These are phyloP conservation scores for Monosporozyma servazzii DNA, from an alignment of 805 yeast species.

Conservation along the genomic window DNA sequence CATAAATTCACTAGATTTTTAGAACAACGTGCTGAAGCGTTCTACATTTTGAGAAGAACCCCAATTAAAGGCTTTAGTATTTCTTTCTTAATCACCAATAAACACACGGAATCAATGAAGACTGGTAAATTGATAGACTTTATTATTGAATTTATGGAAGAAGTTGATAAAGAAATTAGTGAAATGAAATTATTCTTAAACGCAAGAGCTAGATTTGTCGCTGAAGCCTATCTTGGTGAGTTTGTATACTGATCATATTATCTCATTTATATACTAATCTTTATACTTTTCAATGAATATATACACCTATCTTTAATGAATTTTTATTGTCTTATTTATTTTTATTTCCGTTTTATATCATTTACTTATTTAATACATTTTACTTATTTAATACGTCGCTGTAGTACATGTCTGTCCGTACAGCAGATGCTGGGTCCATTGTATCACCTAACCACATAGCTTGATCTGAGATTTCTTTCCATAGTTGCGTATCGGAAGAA, in stretches of 20 bases:
- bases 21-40: slow-evolving; percentile 92
- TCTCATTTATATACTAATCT: background rate
- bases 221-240: slow-evolving; percentile 89
- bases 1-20: slow-evolving; percentile 90
- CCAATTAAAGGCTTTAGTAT: slow-evolving; percentile 90
- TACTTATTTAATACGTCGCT: background rate
- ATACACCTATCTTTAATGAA: background rate
- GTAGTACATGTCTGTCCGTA: slow-evolving; percentile 14
- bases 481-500: slow-evolving; percentile 44
- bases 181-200: slow-evolving; percentile 95
- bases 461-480: slow-evolving; percentile 72
- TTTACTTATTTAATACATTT: background rate
- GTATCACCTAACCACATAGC: slow-evolving; percentile 61
- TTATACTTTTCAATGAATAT: background rate
- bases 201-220: slow-evolving; percentile 95
- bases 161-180: slow-evolving; percentile 95
- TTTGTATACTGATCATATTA: slow-evolving; percentile 46
- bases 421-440: slow-evolving; percentile 24
- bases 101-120: slow-evolving; percentile 91
- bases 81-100: slow-evolving; percentile 85
- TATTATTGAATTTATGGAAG: slow-evolving; percentile 97
- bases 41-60: slow-evolving; percentile 80
- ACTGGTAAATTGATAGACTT: slow-evolving; percentile 93
- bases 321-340: background rate
- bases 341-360: background rate